Conservation (phyloP, 148 eudicot species). For the Tetragonia tetragonoides region DNA sequence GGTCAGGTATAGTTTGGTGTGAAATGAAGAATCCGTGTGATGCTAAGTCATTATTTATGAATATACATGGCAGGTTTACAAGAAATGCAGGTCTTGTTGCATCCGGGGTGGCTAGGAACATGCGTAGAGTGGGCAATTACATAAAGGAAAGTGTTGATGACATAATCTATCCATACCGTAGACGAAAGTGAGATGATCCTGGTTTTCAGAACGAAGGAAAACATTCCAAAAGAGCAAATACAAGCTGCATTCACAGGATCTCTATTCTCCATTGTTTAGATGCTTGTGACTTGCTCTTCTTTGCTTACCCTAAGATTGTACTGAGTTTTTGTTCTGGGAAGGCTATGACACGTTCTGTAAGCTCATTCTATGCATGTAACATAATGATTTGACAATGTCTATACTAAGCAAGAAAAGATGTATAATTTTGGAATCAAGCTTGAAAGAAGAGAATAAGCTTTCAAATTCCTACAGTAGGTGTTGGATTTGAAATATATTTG, state of each 20-base stretch:
- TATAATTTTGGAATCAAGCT: conserved; percentile 11
- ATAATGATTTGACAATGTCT: conserved; percentile 9
- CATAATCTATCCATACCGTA: conserved; percentile 60
- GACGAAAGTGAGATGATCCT: conserved; percentile 50
- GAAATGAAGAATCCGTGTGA: background rate
- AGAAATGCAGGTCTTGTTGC: conserved; percentile 83
- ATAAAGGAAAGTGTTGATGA: conserved; percentile 72
- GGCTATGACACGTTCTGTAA: conserved; percentile 6
- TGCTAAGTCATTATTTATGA: too few species aligned
- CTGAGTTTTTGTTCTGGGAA: background rate
- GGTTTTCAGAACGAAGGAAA: too few species aligned
- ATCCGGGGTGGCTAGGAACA: conserved; percentile 78
- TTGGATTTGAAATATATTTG: too few species aligned
- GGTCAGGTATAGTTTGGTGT: background rate
- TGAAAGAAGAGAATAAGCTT: background rate
- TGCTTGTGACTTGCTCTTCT: background rate
- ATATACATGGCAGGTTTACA: conserved; percentile 51
- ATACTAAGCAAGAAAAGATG: conserved; percentile 15
- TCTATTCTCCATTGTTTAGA: conserved; percentile 9
- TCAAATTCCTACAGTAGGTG: too few species aligned
- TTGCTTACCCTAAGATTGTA: conserved; percentile 2
- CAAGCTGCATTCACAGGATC: background rate
- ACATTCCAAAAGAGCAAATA: background rate
- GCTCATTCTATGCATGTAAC: conserved; percentile 11
- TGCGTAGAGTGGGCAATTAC: conserved; percentile 65